Evolutionary conservation across 2,329 filamentous ascomycete genomes (phyloP).

Genomic region (Xenosphaeropsis pyriputrescens): DNA sequence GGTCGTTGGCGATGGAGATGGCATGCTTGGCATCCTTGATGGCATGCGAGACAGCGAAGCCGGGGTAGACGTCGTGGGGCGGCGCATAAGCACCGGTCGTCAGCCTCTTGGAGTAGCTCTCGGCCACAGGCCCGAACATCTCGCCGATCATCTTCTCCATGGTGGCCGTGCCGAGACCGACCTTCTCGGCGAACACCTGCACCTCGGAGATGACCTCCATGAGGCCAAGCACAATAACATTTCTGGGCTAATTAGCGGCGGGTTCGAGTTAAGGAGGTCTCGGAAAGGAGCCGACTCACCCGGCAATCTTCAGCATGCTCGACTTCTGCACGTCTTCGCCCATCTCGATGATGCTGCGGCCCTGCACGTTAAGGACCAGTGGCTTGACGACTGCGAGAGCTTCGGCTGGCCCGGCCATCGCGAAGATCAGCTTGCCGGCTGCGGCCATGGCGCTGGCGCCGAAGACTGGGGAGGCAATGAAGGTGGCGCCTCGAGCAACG

Average conservation of each 20-base stretch:
- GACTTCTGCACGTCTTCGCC: slow-evolving; percentile 26
- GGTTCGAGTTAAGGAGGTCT: too few species aligned
- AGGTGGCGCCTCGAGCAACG: slow-evolving; percentile 11
- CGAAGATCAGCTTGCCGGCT: slow-evolving; percentile 28
- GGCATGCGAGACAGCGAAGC: too few species aligned
- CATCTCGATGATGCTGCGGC: slow-evolving; percentile 23
- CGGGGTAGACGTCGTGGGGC: slow-evolving; percentile 9
- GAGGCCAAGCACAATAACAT: slow-evolving; percentile 25
- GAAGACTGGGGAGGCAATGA: slow-evolving; percentile 25
- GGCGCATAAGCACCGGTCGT: slow-evolving; percentile 26
- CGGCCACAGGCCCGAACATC: slow-evolving; percentile 25
- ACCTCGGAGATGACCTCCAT: slow-evolving; percentile 29
- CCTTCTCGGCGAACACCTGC: slow-evolving; percentile 29
- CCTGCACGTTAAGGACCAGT: slow-evolving; percentile 27
- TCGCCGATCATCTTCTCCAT: slow-evolving; percentile 26
- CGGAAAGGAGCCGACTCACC: slow-evolving; percentile 8
- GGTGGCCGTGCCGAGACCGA: slow-evolving; percentile 23
- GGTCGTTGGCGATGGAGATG: too few species aligned
- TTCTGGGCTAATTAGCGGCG: slow-evolving; percentile 11
- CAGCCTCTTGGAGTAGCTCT: slow-evolving; percentile 26
- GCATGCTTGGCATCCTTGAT: too few species aligned
- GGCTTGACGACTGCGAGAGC: slow-evolving; percentile 21
- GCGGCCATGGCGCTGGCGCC: slow-evolving; percentile 26
- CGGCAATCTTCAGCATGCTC: slow-evolving; percentile 27
- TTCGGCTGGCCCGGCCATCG: slow-evolving; percentile 21